Evolutionary conservation across 2,329 filamentous ascomycete species (phyloP), one percentile per base, ranked within the genome.

Genomic region (Ramularia endophylla): DNA sequence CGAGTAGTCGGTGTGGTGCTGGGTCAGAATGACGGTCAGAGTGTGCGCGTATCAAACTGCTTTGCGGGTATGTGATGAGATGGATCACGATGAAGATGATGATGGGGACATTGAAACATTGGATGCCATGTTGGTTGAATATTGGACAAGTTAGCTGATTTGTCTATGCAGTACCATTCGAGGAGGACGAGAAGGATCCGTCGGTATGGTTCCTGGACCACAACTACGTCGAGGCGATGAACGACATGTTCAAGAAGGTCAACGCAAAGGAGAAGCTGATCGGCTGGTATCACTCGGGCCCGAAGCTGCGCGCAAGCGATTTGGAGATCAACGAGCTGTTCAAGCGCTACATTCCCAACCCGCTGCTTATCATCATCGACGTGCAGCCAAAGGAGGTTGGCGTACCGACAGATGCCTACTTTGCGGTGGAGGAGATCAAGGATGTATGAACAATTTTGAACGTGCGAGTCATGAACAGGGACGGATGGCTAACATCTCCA

Each of bases 181-280:
- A 98, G 69, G 92, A 98, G 72, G 92, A 98, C 65, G 92, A 95
- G 60, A 95, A 94, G 70, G 89, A 98, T 64, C 90, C 90, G 3
- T 94, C 90, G 27, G 92, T 98, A 63, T 98, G 92, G 92, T 98
- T 97, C 65, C 72, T 98, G 52, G 92, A 98, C 66, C 92, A 98
- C 77, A 97, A 97, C 77, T 98, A 95, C 62, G 86, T 98, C 67
- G 92, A 98, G 70, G 87, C 84, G 57, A 98, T 98, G 92, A 94
- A 92, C 71, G 92, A 97, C 68, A 98, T 98, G 92, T 98, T 98
- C 78, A 98, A 98, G 76, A 97, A 97, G 73, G 89, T 98, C 75
- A 98, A 98, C 72, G 92, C 92, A 47, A 77, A 87, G 51, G 92
- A 98, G 73, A 97, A 97, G 80, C 78, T 98, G 65, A 94, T 98